A percentile compares a stretch with the other conserved stretches of the same genome.
Evolutionary conservation across 805 yeast genomes (phyloP).

Genomic region (Kodamaea fukazawae): DNA sequence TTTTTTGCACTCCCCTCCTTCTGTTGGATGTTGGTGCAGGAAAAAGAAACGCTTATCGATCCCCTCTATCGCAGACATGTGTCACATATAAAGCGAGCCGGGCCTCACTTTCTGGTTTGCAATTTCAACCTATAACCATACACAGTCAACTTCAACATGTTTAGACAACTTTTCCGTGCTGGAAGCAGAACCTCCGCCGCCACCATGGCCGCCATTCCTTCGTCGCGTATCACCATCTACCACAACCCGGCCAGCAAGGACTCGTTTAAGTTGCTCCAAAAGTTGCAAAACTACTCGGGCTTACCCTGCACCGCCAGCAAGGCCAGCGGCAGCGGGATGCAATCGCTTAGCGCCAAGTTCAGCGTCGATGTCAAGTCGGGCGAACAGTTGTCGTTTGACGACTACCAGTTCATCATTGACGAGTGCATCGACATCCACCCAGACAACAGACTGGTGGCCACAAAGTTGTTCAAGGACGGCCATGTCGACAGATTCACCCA

Average conservation of each 20-base stretch:
- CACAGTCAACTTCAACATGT: slow-evolving; percentile 6
- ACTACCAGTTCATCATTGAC: slow-evolving; percentile 25
- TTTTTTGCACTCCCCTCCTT: slow-evolving; percentile 3
- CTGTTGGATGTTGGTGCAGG: neutral
- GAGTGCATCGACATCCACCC: slow-evolving; percentile 35
- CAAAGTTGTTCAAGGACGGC: slow-evolving; percentile 21
- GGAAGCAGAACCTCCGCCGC: slow-evolving; percentile 2
- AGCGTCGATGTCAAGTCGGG: slow-evolving; percentile 17
- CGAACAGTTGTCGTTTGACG: slow-evolving; percentile 21
- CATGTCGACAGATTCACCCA: slow-evolving; percentile 18
- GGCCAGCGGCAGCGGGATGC: slow-evolving; percentile 3
- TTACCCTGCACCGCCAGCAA: slow-evolving; percentile 18
- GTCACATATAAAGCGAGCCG: too few species aligned
- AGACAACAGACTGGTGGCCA: slow-evolving; percentile 26
- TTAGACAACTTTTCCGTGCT: slow-evolving; percentile 8
- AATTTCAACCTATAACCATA: too few species aligned
- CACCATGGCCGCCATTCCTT: slow-evolving; percentile 6
- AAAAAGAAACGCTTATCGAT: slow-evolving; percentile 5
- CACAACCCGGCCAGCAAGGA: slow-evolving; percentile 28
- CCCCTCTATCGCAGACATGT: neutral
- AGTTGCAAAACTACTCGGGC: slow-evolving; percentile 18
- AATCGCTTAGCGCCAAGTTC: slow-evolving; percentile 17
- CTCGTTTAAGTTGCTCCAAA: slow-evolving; percentile 26
- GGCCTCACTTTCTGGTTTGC: too few species aligned
- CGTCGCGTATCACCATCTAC: slow-evolving; percentile 25